Percentiles rank a stretch among this genome's conserved stretches.
Conservation (phyloP, 1,284 basidiomycete genomes). For the Phellopilus nigrolimitatus region DNA sequence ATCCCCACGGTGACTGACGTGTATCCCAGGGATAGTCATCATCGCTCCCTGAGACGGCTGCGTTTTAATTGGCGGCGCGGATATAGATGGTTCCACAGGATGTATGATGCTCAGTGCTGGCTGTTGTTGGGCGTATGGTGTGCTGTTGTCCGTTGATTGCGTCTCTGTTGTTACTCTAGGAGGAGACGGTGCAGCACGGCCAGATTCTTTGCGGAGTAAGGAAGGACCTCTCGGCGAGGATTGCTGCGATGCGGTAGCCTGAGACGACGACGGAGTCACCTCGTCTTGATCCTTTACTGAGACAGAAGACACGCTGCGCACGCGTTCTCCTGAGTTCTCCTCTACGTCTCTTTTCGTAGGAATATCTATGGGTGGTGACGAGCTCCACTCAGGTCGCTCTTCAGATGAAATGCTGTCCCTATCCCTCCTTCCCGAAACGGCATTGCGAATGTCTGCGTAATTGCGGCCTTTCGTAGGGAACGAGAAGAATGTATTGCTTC, state of each 20-base stretch:
- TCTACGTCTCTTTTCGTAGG: constrained; percentile 17
- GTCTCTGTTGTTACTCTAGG: constrained; percentile 16
- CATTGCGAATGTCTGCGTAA: constrained; percentile 68
- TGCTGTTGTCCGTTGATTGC: constrained; percentile 4
- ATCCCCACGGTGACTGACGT: constrained; percentile 71
- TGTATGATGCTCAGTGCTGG: neutral
- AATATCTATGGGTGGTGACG: constrained; percentile 17
- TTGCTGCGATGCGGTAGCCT: neutral
- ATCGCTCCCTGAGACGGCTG: constrained; percentile 65
- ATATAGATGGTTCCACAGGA: constrained; percentile 28
- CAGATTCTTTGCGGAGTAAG: constrained; percentile 15
- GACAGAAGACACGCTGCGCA: neutral
- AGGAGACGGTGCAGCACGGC: constrained; percentile 15
- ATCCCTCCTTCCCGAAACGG: constrained; percentile 51
- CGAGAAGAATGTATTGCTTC: constrained; percentile 24
- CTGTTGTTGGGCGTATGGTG: neutral
- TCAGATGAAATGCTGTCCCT: neutral
- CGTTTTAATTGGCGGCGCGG: constrained; percentile 48
- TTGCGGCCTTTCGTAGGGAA: constrained; percentile 45
- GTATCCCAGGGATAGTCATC: constrained; percentile 79
- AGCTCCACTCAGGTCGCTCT: constrained; percentile 13
- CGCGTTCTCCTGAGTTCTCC: constrained; percentile 24
- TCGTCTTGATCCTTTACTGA: neutral
- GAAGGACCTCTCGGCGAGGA: constrained; percentile 11
- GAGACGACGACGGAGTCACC: constrained; percentile 4